Conservation (phyloP, 2,329 filamentous ascomycete species). For the Trichophyton mentagrophytes region DNA sequence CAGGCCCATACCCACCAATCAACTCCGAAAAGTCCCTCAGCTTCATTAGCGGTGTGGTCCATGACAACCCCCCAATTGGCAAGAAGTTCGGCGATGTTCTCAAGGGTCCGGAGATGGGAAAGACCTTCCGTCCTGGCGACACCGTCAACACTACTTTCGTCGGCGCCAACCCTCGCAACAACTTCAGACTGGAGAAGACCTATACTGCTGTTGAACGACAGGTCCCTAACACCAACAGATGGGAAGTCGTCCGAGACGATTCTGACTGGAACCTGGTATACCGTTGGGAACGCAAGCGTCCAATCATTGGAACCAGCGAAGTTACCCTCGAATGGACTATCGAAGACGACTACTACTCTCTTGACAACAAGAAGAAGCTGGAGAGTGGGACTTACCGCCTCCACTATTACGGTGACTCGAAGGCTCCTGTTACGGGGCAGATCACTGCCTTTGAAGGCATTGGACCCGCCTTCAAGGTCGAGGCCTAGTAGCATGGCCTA, state of each 20-base stretch:
- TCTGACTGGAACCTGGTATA: slow-evolving; percentile 74
- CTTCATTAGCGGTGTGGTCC: slow-evolving; percentile 69
- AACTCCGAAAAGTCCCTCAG: slow-evolving; percentile 62
- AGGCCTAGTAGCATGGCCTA: slow-evolving; percentile 1
- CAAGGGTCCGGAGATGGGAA: slow-evolving; percentile 39
- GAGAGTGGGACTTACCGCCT: slow-evolving; percentile 58
- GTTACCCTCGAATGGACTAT: slow-evolving; percentile 73
- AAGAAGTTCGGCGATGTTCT: slow-evolving; percentile 59
- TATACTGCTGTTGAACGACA: slow-evolving; percentile 63
- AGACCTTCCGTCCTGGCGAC: slow-evolving; percentile 48
- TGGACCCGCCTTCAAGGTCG: slow-evolving; percentile 38
- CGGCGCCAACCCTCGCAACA: slow-evolving; percentile 81
- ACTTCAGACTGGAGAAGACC: slow-evolving; percentile 64
- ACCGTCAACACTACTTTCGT: slow-evolving; percentile 58
- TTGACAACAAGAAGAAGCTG: slow-evolving; percentile 24
- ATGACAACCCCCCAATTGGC: slow-evolving; percentile 54
- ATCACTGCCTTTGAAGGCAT: slow-evolving; percentile 58
- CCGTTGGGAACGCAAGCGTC: slow-evolving; percentile 61
- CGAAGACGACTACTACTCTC: slow-evolving; percentile 40
- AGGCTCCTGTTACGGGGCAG: slow-evolving; percentile 44
- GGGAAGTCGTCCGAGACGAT: slow-evolving; percentile 59
- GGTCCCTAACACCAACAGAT: slow-evolving; percentile 34
- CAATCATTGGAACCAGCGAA: slow-evolving; percentile 59
- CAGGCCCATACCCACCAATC: slow-evolving; percentile 59
- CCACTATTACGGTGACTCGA: slow-evolving; percentile 74